Base-by-base conservation (phyloP, 164 flowering plant species). In the Aristolochia contorta region DNA sequence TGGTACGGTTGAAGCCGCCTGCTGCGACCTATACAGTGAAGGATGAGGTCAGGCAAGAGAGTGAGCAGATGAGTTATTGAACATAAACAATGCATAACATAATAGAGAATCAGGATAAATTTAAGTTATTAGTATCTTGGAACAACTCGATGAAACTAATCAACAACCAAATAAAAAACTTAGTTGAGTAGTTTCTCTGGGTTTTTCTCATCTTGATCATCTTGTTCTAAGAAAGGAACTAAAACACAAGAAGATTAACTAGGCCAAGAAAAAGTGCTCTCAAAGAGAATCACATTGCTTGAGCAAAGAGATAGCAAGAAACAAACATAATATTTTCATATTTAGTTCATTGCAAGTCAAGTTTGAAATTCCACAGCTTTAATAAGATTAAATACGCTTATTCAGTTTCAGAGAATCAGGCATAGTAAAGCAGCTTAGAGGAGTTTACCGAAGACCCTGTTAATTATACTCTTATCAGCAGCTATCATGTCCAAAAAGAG, bases 361-460 rank as follows among this genome's bases (percentile, higher is more conserved):
- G 53, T 18, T 20, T 16, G 22, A 49, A 49, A 18, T 0, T 49
- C 20, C 20, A 49, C 16, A 30, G 4, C 9, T 27, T 16, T 19
- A 56, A 27, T 24, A 30, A 16, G 13, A 16, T 55, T 0, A 4
- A 55, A 25, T 24, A 55, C 16, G 12, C n/a, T 13, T 3, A 25
- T 23, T 55, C 15, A 23, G 16, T 52, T 20, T 52, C 15, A 18
- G 15, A 53, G 20, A 30, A 30, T 30, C 10, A 27, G 58, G 45
- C 13, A 56, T 61, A 53, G 64, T 65, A 58, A 49, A 54, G 53
- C 0, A 65, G 30, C 30, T 27, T 27, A 27, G 30, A 27, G 30
- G 64, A 68, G 67, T 46, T 60, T 65, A 89, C 98, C 96, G 79
- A 93, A 93, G 71, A 86, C 96, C 77, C 72, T 83, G 81, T 94